phyloP scores from a whole-genome alignment of 1,284 basidiomycete genomes.

The Paramarasmius palmivorus region DNA sequence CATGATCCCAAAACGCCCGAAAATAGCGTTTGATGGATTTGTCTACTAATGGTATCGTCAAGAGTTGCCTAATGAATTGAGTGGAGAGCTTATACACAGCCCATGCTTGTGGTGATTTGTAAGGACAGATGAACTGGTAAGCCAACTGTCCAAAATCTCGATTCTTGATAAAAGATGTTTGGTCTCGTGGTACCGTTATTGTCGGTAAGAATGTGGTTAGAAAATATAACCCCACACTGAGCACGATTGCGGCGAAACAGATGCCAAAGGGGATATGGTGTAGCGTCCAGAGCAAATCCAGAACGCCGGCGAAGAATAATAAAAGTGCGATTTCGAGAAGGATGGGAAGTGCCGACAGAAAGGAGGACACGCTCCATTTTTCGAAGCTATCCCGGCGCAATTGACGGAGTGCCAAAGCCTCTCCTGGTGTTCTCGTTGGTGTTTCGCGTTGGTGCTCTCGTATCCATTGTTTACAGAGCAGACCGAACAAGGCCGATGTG shows the following conservation, averaged over 20 bases:
- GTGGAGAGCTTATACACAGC: neutral
- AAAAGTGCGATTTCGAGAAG: constrained; percentile 4
- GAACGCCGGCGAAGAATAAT: constrained; percentile 5
- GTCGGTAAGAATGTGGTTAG: neutral
- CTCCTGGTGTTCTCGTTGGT: neutral
- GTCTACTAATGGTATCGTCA: no score
- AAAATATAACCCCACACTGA: constrained; percentile 1
- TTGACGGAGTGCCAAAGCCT: neutral
- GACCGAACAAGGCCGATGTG: constrained; percentile 1
- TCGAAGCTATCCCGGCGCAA: neutral
- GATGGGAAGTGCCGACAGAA: constrained; percentile 2
- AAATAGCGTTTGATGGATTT: no score
- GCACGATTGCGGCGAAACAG: neutral
- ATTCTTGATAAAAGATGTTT: no score
- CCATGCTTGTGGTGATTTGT: constrained; percentile 1
- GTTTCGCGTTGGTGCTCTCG: constrained; percentile 7
- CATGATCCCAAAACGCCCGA: no score
- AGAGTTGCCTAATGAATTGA: no score
- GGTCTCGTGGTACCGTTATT: neutral
- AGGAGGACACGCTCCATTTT: neutral
- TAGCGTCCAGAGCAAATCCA: constrained; percentile 5
- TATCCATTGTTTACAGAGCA: constrained; percentile 15
- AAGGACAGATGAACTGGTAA: neutral
- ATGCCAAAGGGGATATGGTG: neutral
- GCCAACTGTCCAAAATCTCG: no score